Evolutionary conservation across 2,329 filamentous ascomycete genomes (phyloP).

Genomic region (Sclerotinia subarctica): DNA sequence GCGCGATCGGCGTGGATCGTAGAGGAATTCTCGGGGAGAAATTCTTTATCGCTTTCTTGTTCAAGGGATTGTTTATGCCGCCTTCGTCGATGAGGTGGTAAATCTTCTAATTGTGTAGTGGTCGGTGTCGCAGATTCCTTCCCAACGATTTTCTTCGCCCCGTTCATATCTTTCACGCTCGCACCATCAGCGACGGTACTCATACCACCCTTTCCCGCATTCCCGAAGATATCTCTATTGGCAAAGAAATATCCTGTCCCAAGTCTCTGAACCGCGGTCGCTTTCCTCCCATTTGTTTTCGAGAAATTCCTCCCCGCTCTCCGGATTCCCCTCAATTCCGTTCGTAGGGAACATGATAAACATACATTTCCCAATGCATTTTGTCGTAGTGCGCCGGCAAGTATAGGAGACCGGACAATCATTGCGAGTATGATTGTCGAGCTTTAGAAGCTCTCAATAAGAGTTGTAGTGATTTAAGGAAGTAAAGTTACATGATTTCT

Average conservation of each 20-base stretch:
- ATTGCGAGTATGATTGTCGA: conserved; percentile 17
- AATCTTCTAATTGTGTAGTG: conserved; percentile 21
- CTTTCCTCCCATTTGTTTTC: conserved; percentile 24
- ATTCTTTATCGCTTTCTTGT: conserved; percentile 25
- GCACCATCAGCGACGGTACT: conserved; percentile 24
- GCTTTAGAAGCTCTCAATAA: conserved; percentile 12
- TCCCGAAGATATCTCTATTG: conserved; percentile 30
- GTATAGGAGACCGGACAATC: conserved; percentile 19
- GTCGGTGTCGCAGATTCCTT: conserved; percentile 1
- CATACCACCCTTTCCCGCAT: conserved; percentile 28
- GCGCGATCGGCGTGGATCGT: conserved; percentile 52
- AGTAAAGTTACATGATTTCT: conserved; percentile 11
- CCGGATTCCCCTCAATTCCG: conserved; percentile 16
- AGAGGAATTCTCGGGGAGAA: conserved; percentile 51
- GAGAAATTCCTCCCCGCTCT: conserved; percentile 31
- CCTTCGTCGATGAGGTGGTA: conserved; percentile 38
- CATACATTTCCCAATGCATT: conserved; percentile 16
- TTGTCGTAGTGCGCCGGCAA: conserved; percentile 3
- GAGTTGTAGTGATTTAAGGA: neutral
- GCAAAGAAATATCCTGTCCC: conserved; percentile 35
- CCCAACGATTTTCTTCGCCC: neutral
- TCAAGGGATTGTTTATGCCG: conserved; percentile 32
- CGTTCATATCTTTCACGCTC: conserved; percentile 22
- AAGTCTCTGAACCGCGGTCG: conserved; percentile 27
- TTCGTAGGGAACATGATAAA: conserved; percentile 17